These are phyloP conservation scores for Fusarium tupiense DNA, from an alignment of 2,329 filamentous ascomycete species.

Conservation along the genomic window DNA sequence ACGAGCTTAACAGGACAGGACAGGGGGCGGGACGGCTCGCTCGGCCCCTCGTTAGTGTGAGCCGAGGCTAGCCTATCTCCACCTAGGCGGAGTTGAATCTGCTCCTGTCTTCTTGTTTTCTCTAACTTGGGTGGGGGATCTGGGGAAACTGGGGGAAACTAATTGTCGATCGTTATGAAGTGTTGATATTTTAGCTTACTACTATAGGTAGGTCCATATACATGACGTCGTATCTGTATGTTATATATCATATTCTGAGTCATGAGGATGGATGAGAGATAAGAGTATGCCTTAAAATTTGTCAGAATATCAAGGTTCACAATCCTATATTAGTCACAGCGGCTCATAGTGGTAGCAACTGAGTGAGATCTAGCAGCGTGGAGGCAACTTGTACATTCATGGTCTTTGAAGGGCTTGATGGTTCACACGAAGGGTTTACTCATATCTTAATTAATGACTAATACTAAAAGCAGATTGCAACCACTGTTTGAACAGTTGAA, in stretches of 20 bases:
- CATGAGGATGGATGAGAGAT: too few species aligned
- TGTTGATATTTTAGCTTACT: neutral
- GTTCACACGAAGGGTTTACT: too few species aligned
- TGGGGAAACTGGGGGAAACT: neutral
- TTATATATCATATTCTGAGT: neutral
- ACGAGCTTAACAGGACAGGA: neutral
- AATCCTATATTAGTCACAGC: neutral
- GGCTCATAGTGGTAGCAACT: neutral
- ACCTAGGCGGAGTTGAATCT: too few species aligned
- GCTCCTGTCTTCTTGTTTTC: neutral
- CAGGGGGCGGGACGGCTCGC: neutral
- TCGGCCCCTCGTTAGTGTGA: neutral
- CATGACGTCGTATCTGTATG: neutral
- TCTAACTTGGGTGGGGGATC: neutral
- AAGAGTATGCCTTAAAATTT: neutral
- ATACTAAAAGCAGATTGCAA: accelerated
- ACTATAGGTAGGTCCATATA: neutral
- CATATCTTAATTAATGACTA: neutral
- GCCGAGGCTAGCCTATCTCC: neutral
- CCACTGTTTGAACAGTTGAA: accelerated
- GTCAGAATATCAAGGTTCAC: neutral
- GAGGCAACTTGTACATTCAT: neutral
- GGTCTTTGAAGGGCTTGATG: too few species aligned
- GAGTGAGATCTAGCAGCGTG: too few species aligned
- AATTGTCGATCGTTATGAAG: too few species aligned